Evolutionary conservation across 2,329 filamentous ascomycete genomes (phyloP).

Genomic region (Aspergillus pseudoviridinutans): DNA sequence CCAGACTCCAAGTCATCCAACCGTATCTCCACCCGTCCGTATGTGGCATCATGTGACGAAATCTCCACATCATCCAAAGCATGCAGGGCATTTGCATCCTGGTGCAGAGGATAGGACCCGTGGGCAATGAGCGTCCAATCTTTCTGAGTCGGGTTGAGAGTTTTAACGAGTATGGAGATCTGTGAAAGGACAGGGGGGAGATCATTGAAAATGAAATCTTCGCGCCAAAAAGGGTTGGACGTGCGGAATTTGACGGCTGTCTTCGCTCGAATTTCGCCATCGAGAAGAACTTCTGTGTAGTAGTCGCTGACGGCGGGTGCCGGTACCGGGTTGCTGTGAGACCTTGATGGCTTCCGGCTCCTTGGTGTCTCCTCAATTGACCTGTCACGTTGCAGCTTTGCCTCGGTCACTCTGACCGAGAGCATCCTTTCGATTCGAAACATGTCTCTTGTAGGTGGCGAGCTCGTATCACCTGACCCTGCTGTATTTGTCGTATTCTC

Average conservation of each 20-base stretch:
- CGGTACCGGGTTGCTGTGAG: conserved; percentile 23
- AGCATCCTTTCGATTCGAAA: conserved; percentile 63
- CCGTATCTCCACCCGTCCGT: conserved; percentile 68
- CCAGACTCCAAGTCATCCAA: conserved; percentile 73
- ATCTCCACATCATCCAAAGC: conserved; percentile 45
- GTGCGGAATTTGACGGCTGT: conserved; percentile 46
- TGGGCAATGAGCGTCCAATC: conserved; percentile 48
- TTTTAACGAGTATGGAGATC: conserved; percentile 44
- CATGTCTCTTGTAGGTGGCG: conserved; percentile 51
- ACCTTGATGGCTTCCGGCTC: conserved; percentile 32
- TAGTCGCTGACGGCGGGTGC: conserved; percentile 38
- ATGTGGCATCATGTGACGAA: conserved; percentile 44
- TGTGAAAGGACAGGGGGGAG: conserved; percentile 47
- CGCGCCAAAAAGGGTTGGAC: conserved; percentile 47
- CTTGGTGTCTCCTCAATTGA: conserved; percentile 30
- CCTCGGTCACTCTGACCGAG: conserved; percentile 58
- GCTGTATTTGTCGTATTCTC: conserved; percentile 42
- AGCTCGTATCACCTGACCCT: conserved; percentile 22
- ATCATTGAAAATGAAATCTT: conserved; percentile 46
- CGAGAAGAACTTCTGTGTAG: conserved; percentile 47
- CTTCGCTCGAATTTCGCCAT: conserved; percentile 47
- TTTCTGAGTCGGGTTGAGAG: conserved; percentile 45
- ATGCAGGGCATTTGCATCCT: conserved; percentile 38
- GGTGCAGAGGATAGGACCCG: conserved; percentile 39
- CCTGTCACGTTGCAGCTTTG: conserved; percentile 47